phyloP scores from a whole-genome alignment of 1,139 yeast genomes.

The Blastobotrys aristatus region DNA sequence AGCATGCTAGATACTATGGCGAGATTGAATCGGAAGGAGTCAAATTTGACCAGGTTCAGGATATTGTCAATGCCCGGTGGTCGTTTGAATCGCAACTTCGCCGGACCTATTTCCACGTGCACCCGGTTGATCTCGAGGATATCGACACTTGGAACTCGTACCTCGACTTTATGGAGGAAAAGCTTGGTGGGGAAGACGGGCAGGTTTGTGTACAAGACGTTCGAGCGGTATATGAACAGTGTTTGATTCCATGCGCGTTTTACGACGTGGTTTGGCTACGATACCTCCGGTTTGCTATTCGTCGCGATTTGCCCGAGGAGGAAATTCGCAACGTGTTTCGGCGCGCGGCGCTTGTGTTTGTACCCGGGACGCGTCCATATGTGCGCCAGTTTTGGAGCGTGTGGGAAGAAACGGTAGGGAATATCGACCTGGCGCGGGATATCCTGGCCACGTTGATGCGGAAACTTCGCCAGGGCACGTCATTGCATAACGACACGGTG shows the following conservation, averaged over 20 bases:
- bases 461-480: background rate
- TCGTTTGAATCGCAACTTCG: constrained; percentile 53
- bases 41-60: background rate
- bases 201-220: constrained; percentile 29
- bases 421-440: constrained; percentile 30
- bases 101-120: constrained; percentile 48
- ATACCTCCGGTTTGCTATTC: constrained; percentile 42
- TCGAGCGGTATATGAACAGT: constrained; percentile 46
- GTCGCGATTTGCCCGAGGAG: constrained; percentile 17
- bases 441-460: constrained; percentile 15
- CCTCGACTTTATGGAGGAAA: constrained; percentile 50
- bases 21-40: constrained; percentile 1
- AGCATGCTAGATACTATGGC: constrained; percentile 54
- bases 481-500: background rate
- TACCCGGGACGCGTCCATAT: constrained; percentile 32
- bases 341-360: constrained; percentile 32
- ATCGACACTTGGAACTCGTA: constrained; percentile 59
- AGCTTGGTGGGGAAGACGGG: background rate
- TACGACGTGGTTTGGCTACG: constrained; percentile 61
- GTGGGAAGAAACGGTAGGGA: constrained; percentile 33
- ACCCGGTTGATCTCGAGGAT: constrained; percentile 44
- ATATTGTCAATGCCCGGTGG: constrained; percentile 13
- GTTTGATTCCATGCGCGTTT: constrained; percentile 46
- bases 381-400: constrained; percentile 35
- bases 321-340: constrained; percentile 31